Conservation (phyloP, 2,329 filamentous ascomycete species). For the Chrysosporium queenslandicum region DNA sequence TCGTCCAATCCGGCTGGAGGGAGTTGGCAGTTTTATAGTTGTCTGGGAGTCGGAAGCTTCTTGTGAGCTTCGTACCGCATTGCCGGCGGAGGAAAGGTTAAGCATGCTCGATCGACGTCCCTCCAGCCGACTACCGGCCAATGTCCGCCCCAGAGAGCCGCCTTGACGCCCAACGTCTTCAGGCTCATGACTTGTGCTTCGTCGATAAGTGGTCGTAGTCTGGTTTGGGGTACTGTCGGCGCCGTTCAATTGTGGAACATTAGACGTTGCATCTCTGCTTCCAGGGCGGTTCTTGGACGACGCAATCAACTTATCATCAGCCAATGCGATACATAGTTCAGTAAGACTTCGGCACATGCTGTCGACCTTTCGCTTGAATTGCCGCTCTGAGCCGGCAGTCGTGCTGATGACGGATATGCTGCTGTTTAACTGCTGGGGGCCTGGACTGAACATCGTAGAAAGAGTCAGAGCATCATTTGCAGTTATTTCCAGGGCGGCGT, state of each 20-base stretch:
- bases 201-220: constrained; percentile 28
- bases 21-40: constrained; percentile 22
- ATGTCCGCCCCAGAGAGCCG: constrained; percentile 21
- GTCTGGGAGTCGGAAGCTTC: constrained; percentile 24
- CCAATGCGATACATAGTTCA: constrained; percentile 78
- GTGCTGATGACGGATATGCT: constrained; percentile 31
- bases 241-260: constrained; percentile 20
- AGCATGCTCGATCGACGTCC: constrained; percentile 33
- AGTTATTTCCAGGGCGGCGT: constrained; percentile 66
- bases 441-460: constrained; percentile 64
- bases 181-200: constrained; percentile 32
- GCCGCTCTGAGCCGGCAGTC: constrained; percentile 55
- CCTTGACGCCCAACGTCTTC: constrained; percentile 24
- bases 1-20: constrained; percentile 33
- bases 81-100: constrained; percentile 21
- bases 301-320: constrained; percentile 44
- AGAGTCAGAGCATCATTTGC: constrained; percentile 72
- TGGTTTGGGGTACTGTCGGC: constrained; percentile 22
- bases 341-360: constrained; percentile 87
- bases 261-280: constrained; percentile 23
- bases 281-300: constrained; percentile 22
- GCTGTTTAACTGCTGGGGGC: constrained; percentile 45
- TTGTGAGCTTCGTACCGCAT: constrained; percentile 18
- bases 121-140: constrained; percentile 26
- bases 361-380: constrained; percentile 81